These are phyloP conservation scores for Mimosa bimucronata DNA, from an alignment of 306 rosid genomes.

Conservation along the genomic window DNA sequence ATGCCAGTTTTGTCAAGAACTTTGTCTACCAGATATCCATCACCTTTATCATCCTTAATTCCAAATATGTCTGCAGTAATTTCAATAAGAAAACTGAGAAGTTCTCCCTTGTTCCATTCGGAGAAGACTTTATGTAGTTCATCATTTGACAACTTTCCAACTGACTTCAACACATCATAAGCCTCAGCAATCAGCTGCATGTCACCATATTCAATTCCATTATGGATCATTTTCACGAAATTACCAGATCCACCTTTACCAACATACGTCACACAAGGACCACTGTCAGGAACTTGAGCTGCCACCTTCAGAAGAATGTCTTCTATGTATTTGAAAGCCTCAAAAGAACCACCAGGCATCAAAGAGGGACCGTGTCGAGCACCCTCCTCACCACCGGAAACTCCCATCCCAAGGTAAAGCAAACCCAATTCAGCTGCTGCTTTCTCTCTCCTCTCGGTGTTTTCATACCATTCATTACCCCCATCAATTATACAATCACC, in stretches of 20 bases:
- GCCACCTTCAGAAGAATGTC: conserved; percentile 96
- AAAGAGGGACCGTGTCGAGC: conserved; percentile 88
- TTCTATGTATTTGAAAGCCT: conserved; percentile 83
- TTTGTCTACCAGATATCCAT: conserved; percentile 90
- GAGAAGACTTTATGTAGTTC: conserved; percentile 71
- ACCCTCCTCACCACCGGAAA: conserved; percentile 98
- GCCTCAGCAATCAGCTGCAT: conserved; percentile 98
- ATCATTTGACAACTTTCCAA: conserved; percentile 85
- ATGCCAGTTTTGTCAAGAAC: conserved; percentile 95
- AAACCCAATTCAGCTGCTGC: conserved; percentile 71
- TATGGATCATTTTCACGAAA: conserved; percentile 94
- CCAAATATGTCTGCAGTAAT: conserved; percentile 90
- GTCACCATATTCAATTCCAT: conserved; percentile 93
- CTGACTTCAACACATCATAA: conserved; percentile 86
- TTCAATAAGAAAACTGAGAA: conserved; percentile 87
- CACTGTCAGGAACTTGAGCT: conserved; percentile 89
- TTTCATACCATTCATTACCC: conserved; percentile 97
- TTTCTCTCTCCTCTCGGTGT: conserved; percentile 89
- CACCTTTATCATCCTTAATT: conserved; percentile 83
- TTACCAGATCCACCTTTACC: conserved; percentile 96
- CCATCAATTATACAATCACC: conserved; percentile 95
- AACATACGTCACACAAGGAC: conserved; percentile 86
- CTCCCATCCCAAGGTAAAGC: conserved; percentile 95
- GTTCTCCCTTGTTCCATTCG: conserved; percentile 95
- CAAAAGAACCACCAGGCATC: conserved; percentile 96